A percentile compares a stretch with the other conserved stretches of the same genome.
Conservation (phyloP, 148 eudicot genomes). For the Mesembryanthemum crystallinum region DNA sequence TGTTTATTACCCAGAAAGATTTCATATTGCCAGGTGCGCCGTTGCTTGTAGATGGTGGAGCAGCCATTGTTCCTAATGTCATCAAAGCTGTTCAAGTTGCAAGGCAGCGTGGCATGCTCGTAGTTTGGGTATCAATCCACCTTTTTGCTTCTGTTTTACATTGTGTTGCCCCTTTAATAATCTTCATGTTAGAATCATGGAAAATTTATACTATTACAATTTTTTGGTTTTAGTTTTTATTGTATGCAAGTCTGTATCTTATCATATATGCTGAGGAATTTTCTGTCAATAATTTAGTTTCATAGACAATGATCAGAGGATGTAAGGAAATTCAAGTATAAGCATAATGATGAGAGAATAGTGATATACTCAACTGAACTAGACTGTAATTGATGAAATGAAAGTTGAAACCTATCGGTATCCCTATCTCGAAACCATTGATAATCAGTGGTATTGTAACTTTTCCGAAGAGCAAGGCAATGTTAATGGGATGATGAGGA, state of each 20-base stretch:
- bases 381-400: background rate
- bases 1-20: slow-evolving; percentile 58
- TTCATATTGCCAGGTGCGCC: slow-evolving; percentile 59
- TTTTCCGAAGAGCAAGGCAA: background rate
- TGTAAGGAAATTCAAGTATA: too few relatives aligned
- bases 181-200: background rate
- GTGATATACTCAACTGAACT: background rate
- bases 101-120: slow-evolving; percentile 67
- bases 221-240: too few relatives aligned
- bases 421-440: background rate
- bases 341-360: too few relatives aligned
- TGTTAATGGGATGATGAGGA: background rate
- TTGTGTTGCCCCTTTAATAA: background rate
- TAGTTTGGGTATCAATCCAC: slow-evolving; percentile 64
- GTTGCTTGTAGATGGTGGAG: slow-evolving; percentile 61
- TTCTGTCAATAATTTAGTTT: too few relatives aligned
- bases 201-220: background rate
- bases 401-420: background rate
- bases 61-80: slow-evolving; percentile 75
- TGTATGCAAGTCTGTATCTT: too few relatives aligned
- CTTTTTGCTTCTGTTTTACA: background rate
- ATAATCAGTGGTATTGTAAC: background rate
- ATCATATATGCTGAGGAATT: too few relatives aligned
- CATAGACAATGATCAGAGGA: too few relatives aligned
- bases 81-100: slow-evolving; percentile 79